Base-by-base conservation (phyloP, 2,329 filamentous ascomycete species). In the Lojkania enalia region DNA sequence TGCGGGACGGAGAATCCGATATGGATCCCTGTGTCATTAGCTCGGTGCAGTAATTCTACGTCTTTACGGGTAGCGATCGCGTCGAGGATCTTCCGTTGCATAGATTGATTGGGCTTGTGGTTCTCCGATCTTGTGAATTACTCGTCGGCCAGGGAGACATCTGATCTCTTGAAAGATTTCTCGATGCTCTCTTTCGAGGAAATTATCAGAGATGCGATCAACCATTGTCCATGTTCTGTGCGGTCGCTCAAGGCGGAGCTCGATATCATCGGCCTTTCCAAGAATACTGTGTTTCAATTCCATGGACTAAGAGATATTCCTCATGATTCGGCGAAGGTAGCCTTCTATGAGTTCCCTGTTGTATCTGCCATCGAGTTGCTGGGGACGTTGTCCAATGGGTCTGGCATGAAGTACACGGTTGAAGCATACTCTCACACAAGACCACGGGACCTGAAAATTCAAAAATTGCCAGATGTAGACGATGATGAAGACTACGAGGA, bases 1-100 rank as follows among this genome's bases (percentile, higher is more conserved):
- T 56, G 57, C 13, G 61, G 60, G 2, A 62, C 52, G 12, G 52
- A 53, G 2, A 64, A 46, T 1, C 60, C 61, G 14, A 64, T 62
- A 30, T 63, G 60, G 5, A 61, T 37, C n/a, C 30, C 16, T 9
- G 30, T 7, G 9, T 33, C 30, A 9, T 15, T 53, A 16, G 55
- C 55, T 14, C 45, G 48, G 15, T 63, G 54, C 3, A 64, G 44
- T 14, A 63, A 41, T 20, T 60, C 55, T 11, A 60, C 61, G 41
- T 64, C 60, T 41, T 55, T 58, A n/a, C 57, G 51, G 5, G 52
- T 53, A 13, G 54, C 42, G 12, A 60, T 39, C 6, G 53, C 54
- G 35, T 58, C 52, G 3, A 56, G 44, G 1, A 64, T 20, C 29
- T 52, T 55, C 7, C 45, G 38, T 16, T 59, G 52, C 4, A 57